These are phyloP conservation scores for Fonsecaea nubica DNA, from an alignment of 2,329 filamentous ascomycete species.

Conservation along the genomic window DNA sequence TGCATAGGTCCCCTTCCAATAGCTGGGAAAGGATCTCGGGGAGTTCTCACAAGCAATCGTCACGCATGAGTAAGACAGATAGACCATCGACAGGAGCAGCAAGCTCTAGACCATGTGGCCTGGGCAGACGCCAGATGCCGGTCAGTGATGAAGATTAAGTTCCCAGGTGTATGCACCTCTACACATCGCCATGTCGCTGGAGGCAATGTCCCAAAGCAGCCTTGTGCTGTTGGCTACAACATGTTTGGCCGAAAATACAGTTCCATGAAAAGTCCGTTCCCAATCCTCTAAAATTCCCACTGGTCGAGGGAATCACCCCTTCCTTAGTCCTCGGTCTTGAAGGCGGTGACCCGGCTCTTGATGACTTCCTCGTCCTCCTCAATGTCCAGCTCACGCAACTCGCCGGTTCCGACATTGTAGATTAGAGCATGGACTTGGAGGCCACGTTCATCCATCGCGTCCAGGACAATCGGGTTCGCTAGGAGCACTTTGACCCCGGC, in stretches of 20 bases:
- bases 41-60: no score
- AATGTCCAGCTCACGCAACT: conserved; percentile 60
- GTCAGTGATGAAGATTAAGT: neutral
- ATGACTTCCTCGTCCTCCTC: conserved; percentile 50
- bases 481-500: conserved; percentile 71
- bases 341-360: conserved; percentile 49
- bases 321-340: conserved; percentile 42
- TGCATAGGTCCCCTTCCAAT: no score
- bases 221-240: neutral
- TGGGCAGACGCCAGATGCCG: neutral
- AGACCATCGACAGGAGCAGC: neutral
- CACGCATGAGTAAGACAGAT: no score
- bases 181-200: neutral
- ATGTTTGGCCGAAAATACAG: conserved; percentile 2
- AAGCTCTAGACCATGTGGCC: neutral
- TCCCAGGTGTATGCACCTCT: neutral
- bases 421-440: conserved; percentile 79
- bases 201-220: neutral
- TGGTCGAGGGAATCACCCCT: neutral
- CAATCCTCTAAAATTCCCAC: neutral
- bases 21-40: no score
- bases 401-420: conserved; percentile 69
- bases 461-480: conserved; percentile 71
- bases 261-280: conserved; percentile 3
- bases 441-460: conserved; percentile 72